phyloP scores from a whole-genome alignment of 805 yeast genomes.

The Candida morakotiae region DNA sequence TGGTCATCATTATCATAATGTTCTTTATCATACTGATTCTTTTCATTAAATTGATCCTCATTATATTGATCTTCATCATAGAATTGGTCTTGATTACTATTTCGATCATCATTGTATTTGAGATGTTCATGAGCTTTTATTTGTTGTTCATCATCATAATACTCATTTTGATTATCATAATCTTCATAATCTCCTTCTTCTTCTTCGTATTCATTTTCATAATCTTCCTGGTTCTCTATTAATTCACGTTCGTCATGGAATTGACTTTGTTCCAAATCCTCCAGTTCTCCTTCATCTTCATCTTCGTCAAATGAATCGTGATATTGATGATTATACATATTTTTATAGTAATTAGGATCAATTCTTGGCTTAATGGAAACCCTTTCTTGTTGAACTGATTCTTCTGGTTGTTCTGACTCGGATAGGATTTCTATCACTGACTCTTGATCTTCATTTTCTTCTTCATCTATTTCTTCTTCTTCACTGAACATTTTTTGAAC shows the following conservation, averaged over 20 bases:
- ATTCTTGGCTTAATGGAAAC: background rate
- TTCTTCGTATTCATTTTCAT: constrained; percentile 6
- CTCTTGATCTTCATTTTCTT: constrained; percentile 40
- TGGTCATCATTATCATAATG: constrained; percentile 9
- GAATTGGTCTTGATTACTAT: no score
- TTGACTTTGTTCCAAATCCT: constrained; percentile 1
- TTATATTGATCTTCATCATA: constrained; percentile 26
- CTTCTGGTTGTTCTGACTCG: constrained; percentile 7
- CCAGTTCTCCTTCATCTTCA: constrained; percentile 44
- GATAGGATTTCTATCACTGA: constrained; percentile 35
- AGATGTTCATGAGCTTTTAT: no score
- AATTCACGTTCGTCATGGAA: background rate
- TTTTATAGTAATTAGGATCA: background rate
- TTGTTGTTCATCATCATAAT: constrained; percentile 2
- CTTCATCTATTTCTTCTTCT: constrained; percentile 31
- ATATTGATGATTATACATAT: constrained; percentile 9
- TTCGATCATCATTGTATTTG: no score
- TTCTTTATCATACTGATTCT: constrained; percentile 5
- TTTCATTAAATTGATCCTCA: constrained; percentile 7
- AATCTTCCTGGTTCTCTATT: constrained; percentile 1
- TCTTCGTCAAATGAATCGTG: constrained; percentile 41
- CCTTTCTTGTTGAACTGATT: background rate
- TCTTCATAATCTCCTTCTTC: constrained; percentile 8
- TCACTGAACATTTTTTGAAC: constrained; percentile 9
- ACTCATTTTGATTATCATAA: constrained; percentile 5